Evolutionary conservation across 108 stramenopile genomes (phyloP).

Genomic region (Cyclotella baltica): DNA sequence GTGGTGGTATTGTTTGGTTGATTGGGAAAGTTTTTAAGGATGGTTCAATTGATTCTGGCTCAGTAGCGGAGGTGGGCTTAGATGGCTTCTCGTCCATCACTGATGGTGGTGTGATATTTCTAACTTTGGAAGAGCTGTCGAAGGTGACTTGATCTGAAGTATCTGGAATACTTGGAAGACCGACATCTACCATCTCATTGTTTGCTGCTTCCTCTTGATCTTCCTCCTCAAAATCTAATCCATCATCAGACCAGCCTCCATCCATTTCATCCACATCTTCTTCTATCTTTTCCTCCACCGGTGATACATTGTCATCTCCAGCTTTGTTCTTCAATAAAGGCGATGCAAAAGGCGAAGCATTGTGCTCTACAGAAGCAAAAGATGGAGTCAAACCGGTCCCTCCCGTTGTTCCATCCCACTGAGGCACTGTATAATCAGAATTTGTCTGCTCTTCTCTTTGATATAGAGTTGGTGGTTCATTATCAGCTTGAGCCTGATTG

Average conservation of each 20-base stretch:
- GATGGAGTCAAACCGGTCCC: constrained; percentile 9
- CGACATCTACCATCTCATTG: neutral
- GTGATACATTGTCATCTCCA: neutral
- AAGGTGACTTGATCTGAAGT: neutral
- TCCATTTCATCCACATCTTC: constrained; percentile 29
- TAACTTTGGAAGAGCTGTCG: neutral
- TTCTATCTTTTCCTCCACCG: neutral
- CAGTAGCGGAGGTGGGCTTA: neutral
- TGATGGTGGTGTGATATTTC: no score
- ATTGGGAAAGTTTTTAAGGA: neutral
- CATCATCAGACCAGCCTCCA: constrained; percentile 54
- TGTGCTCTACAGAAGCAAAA: neutral
- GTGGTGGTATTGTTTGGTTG: neutral
- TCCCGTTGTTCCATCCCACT: constrained; percentile 10
- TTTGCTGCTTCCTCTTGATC: neutral
- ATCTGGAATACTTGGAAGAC: neutral
- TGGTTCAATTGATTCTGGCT: neutral
- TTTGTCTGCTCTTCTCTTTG: constrained; percentile 23
- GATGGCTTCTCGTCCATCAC: neutral
- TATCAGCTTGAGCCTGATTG: neutral
- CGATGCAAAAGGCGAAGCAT: neutral
- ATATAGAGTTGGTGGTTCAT: constrained; percentile 16
- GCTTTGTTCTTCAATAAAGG: neutral
- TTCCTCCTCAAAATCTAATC: constrained; percentile 45
- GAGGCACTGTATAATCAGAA: constrained; percentile 3